Evolutionary conservation across 2,329 filamentous ascomycete genomes (phyloP).

Genomic region (Chrysosporium keratinophilum): DNA sequence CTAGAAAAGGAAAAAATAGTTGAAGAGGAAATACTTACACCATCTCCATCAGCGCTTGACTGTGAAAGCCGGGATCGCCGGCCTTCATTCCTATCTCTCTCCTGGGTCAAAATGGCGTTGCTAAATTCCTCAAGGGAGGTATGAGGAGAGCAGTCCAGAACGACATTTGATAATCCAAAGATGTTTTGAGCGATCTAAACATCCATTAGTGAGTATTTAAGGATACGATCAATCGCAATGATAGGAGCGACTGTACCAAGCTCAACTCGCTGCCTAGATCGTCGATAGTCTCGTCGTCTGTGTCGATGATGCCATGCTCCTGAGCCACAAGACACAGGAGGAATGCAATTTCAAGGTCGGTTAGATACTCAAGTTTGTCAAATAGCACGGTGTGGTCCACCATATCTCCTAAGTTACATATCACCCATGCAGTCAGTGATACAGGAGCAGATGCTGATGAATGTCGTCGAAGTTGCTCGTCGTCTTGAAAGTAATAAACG

Average conservation of each 20-base stretch:
- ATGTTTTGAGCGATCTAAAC: slow-evolving; percentile 54
- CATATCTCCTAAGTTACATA: slow-evolving; percentile 2
- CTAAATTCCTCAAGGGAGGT: slow-evolving; percentile 77
- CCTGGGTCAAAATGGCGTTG: slow-evolving; percentile 51
- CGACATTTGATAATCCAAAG: slow-evolving; percentile 60
- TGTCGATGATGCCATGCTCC: slow-evolving; percentile 83
- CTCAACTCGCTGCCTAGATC: slow-evolving; percentile 63
- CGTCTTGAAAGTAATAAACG: no score
- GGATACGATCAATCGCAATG: neutral
- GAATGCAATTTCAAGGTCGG: slow-evolving; percentile 77
- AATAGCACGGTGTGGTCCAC: slow-evolving; percentile 54
- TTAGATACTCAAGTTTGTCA: slow-evolving; percentile 63
- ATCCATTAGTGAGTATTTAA: slow-evolving; percentile 2
- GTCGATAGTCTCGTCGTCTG: slow-evolving; percentile 51
- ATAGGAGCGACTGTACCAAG: slow-evolving; percentile 42
- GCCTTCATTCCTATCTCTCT: slow-evolving; percentile 17
- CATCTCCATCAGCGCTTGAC: slow-evolving; percentile 20
- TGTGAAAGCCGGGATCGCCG: neutral
- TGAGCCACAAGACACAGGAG: slow-evolving; percentile 69
- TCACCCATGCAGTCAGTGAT: neutral
- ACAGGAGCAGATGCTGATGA: neutral
- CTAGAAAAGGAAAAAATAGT: neutral
- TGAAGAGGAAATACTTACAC: slow-evolving; percentile 12
- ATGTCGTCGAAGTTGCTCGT: neutral
- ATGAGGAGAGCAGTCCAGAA: slow-evolving; percentile 60